Conservation (phyloP, 1,284 basidiomycete genomes). For the Anthracocystis setariae region DNA sequence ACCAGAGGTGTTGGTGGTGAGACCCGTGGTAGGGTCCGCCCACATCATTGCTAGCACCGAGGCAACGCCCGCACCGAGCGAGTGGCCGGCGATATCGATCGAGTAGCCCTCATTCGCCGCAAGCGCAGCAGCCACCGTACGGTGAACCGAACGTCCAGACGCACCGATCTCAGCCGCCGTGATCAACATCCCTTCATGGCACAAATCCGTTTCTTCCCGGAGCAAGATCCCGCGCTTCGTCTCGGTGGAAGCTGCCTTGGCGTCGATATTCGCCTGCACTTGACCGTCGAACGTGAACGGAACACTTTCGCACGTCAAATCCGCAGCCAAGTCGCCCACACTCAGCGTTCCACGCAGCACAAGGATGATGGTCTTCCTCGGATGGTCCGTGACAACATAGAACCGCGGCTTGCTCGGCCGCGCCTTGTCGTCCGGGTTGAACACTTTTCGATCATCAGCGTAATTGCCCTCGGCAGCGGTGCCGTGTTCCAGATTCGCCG, state of each 20-base stretch:
- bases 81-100: slow-evolving; percentile 76
- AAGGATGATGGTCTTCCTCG: slow-evolving; percentile 53
- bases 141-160: slow-evolving; percentile 79
- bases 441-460: slow-evolving; percentile 19
- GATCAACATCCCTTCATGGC: slow-evolving; percentile 77
- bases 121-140: slow-evolving; percentile 78
- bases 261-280: slow-evolving; percentile 21
- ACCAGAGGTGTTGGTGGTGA: slow-evolving; percentile 64
- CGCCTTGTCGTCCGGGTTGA: slow-evolving; percentile 21
- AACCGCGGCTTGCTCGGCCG: slow-evolving; percentile 53
- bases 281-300: slow-evolving; percentile 31
- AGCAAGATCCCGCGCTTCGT: slow-evolving; percentile 4
- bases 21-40: slow-evolving; percentile 72
- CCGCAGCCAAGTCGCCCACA: slow-evolving; percentile 63
- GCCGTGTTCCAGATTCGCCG: slow-evolving; percentile 47
- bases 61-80: slow-evolving; percentile 85
- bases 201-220: slow-evolving; percentile 19
- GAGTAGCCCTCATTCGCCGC: slow-evolving; percentile 76
- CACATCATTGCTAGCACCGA: slow-evolving; percentile 82
- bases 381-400: slow-evolving; percentile 63
- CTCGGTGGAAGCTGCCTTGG: neutral
- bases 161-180: slow-evolving; percentile 82
- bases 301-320: slow-evolving; percentile 64
- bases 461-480: slow-evolving; percentile 46
- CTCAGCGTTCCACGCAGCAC: slow-evolving; percentile 62